These are phyloP conservation scores for Betula pendula DNA, from an alignment of 306 rosid genomes.

Conservation along the genomic window DNA sequence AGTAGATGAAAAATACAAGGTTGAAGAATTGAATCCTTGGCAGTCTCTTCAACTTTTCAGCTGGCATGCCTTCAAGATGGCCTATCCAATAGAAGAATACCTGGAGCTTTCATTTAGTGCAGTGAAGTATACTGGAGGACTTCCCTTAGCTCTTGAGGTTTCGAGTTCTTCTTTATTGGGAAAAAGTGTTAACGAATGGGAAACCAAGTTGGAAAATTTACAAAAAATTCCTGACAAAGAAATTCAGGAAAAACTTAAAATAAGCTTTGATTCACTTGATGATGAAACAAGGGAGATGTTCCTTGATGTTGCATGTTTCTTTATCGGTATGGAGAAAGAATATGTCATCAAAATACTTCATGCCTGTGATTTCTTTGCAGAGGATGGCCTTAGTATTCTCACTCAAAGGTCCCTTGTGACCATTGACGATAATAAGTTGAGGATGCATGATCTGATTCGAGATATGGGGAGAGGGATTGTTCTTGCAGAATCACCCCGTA, in stretches of 20 bases:
- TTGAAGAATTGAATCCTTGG: background rate
- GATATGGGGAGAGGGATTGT: conserved; percentile 48
- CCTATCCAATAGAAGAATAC: conserved; percentile 2
- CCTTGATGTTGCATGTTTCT: conserved; percentile 45
- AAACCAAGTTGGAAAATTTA: conserved; percentile 25
- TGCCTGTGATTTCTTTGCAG: conserved; percentile 32
- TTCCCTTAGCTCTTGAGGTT: conserved; percentile 45
- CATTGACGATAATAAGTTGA: conserved; percentile 7
- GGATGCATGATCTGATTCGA: conserved; percentile 32
- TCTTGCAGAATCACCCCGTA: background rate
- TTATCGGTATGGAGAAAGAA: conserved; percentile 25
- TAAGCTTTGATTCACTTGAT: conserved; percentile 30
- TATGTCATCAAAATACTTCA: conserved; percentile 24
- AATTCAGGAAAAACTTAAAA: conserved; percentile 28
- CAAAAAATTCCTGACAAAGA: conserved; percentile 23
- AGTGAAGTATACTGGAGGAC: conserved; percentile 29
- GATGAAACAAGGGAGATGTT: conserved; percentile 27
- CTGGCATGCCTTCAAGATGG: conserved; percentile 35
- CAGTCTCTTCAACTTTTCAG: conserved; percentile 36
- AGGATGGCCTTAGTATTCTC: conserved; percentile 27
- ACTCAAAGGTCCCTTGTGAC: conserved; percentile 30
- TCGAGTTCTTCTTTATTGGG: conserved; percentile 33
- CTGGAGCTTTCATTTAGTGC: conserved; percentile 1
- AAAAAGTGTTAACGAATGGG: conserved; percentile 30
- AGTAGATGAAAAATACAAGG: background rate